These are phyloP conservation scores for Singerocomus inundabilis DNA, from an alignment of 1,284 basidiomycete species.

Conservation along the genomic window DNA sequence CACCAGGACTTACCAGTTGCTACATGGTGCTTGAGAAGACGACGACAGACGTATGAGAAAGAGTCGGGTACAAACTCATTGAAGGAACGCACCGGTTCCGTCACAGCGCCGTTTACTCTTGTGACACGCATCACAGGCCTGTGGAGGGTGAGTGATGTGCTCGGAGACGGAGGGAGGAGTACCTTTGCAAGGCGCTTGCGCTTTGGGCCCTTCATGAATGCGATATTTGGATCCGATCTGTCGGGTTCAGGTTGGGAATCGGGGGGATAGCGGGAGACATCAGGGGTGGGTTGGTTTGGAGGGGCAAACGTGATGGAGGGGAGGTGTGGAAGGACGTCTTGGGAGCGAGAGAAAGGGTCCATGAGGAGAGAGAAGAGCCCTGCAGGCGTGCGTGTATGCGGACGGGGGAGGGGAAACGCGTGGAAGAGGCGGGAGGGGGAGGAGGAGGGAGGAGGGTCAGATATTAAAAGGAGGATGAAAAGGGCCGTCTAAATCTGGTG, in stretches of 20 bases:
- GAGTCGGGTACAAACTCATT: slow-evolving; percentile 11
- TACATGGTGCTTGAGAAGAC: slow-evolving; percentile 66
- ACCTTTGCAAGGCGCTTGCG: slow-evolving; percentile 73
- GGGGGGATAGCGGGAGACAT: slow-evolving; percentile 19
- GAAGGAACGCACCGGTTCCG: slow-evolving; percentile 59
- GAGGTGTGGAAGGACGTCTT: slow-evolving; percentile 14
- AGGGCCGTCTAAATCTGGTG: slow-evolving; percentile 32
- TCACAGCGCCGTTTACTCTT: slow-evolving; percentile 81
- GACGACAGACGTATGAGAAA: slow-evolving; percentile 9
- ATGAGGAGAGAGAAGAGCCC: slow-evolving; percentile 10
- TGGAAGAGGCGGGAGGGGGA: background rate
- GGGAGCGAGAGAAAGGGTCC: slow-evolving; percentile 22
- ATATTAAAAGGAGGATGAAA: slow-evolving; percentile 35
- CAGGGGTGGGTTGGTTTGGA: slow-evolving; percentile 21
- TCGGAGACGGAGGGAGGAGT: slow-evolving; percentile 1
- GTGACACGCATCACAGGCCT: slow-evolving; percentile 83
- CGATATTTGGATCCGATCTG: slow-evolving; percentile 28
- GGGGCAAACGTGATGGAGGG: slow-evolving; percentile 25
- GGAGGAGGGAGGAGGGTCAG: slow-evolving; percentile 9
- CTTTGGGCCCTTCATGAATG: slow-evolving; percentile 57
- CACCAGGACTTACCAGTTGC: slow-evolving; percentile 61
- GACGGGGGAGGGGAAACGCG: background rate
- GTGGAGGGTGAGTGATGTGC: slow-evolving; percentile 8
- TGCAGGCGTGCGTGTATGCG: slow-evolving; percentile 1
- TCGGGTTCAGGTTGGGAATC: slow-evolving; percentile 25